Evolutionary conservation across 495 filamentous ascomycete species (phyloP).

Genomic region (Annulohypoxylon stygium): DNA sequence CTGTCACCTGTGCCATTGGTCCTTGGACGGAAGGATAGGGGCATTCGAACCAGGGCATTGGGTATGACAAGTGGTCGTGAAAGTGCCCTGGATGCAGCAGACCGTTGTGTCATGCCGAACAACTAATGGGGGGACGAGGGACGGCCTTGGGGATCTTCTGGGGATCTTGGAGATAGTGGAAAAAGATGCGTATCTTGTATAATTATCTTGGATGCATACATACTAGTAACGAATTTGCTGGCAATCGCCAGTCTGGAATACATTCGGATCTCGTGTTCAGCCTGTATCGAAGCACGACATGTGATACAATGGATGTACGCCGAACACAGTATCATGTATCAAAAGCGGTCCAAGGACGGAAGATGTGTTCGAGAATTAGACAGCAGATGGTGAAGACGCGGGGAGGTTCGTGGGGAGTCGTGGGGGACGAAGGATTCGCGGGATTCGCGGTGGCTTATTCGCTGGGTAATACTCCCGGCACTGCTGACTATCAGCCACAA

Average conservation of each 20-base stretch:
- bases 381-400: not conserved
- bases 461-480: not conserved
- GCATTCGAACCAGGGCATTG: constrained; percentile 35
- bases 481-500: constrained; percentile 30
- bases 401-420: constrained; percentile 34
- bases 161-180: not conserved
- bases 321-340: constrained; percentile 14
- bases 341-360: constrained; percentile 12
- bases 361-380: constrained; percentile 22
- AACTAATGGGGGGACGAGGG: constrained; percentile 24
- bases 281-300: constrained; percentile 37
- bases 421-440: constrained; percentile 1
- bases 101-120: constrained; percentile 38
- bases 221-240: constrained; percentile 30
- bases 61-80: constrained; percentile 36
- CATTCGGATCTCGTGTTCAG: constrained; percentile 44
- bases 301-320: constrained; percentile 16
- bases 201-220: not conserved
- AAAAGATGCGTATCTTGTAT: constrained; percentile 7
- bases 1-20: constrained; percentile 40
- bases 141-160: constrained; percentile 3
- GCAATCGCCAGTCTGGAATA: constrained; percentile 14
- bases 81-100: constrained; percentile 31
- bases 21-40: constrained; percentile 38
- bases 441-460: constrained; percentile 6